Evolutionary conservation across 768 basidiomycete species (phyloP).

Genomic region (Xerocomellus dryophilus): DNA sequence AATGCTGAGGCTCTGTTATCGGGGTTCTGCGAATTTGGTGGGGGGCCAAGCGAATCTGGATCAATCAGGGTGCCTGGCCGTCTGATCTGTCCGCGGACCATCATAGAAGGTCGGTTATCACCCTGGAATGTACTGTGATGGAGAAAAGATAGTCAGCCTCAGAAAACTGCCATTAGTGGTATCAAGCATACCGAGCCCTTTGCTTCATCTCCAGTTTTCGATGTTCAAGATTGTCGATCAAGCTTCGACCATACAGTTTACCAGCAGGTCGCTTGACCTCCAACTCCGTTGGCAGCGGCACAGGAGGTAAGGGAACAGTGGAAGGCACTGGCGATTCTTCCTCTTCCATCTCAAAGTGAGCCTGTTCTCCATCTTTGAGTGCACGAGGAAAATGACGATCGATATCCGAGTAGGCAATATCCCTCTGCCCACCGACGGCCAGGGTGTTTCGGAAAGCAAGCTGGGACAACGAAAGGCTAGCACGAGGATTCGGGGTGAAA

Average conservation of each 20-base stretch:
- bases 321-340: conserved; percentile 36
- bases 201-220: conserved; percentile 80
- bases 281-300: conserved; percentile 31
- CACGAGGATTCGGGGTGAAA: conserved; percentile 75
- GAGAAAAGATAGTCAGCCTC: conserved; percentile 7
- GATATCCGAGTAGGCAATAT: conserved; percentile 59
- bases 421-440: conserved; percentile 62
- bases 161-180: neutral
- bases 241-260: conserved; percentile 80
- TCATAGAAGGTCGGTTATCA: conserved; percentile 90
- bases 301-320: conserved; percentile 30
- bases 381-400: conserved; percentile 66
- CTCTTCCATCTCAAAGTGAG: conserved; percentile 44
- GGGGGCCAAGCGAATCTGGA: conserved; percentile 52
- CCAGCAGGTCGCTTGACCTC: conserved; percentile 59
- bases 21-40: conserved; percentile 46
- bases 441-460: conserved; percentile 83
- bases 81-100: conserved; percentile 61
- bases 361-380: conserved; percentile 74
- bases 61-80: conserved; percentile 73
- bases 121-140: conserved; percentile 74
- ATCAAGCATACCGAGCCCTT: conserved; percentile 69
- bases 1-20: conserved; percentile 44
- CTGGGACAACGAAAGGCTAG: conserved; percentile 72
- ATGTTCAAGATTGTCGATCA: conserved; percentile 86